Evolutionary conservation across 192 early-diverging fungal species (phyloP), one percentile per base, ranked within the genome.

Genomic region (Nowakowskiella sp.): DNA sequence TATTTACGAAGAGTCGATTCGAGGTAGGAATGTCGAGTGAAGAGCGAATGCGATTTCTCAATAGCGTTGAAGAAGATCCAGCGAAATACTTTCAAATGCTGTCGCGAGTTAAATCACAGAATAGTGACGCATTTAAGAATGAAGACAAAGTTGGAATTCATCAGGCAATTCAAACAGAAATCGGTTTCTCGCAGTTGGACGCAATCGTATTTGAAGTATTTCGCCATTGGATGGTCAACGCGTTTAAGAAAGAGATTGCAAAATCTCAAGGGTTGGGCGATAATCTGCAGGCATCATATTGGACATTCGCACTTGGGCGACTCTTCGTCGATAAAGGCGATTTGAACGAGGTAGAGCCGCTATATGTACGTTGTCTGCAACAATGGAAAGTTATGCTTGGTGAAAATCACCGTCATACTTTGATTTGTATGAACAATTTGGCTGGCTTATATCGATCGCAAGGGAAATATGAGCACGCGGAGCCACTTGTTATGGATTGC

Each of bases 1-100:
- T 13, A 1, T 21, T 6, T 6, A 66, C 64, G 9, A 55, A 47
- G 34, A 47, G 42, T 19, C 3, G 13, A 13, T 66, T 66, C 50
- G 25, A 60, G 4, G 42, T 27, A 56, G 16, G 10, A 13, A 4
- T 51, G 13, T 8, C 29, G 36, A n/a, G 19, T 31, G 36, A 39
- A 39, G 19, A 39, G 13, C 13, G 19, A 19, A 13, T 19, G 36
- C 36, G 19, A 13, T 19, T 39, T 13, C 13, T 39, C 19, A 13
- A 19, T 13, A 13, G 13, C 19, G 36, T 39, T 39, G 13, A 39
- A 13, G 19, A 39, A 39, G 13, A 13, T 19, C 36, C 36, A 39
- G 36, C 36, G 19, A 13, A 19, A 19, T 39, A 13, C 36, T 39
- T 39, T 19, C 13, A 39, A 39, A 19, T 39, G 36, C 36, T 39